Conservation (phyloP, 2,329 filamentous ascomycete genomes). For the Diaporthe citrichinensis region DNA sequence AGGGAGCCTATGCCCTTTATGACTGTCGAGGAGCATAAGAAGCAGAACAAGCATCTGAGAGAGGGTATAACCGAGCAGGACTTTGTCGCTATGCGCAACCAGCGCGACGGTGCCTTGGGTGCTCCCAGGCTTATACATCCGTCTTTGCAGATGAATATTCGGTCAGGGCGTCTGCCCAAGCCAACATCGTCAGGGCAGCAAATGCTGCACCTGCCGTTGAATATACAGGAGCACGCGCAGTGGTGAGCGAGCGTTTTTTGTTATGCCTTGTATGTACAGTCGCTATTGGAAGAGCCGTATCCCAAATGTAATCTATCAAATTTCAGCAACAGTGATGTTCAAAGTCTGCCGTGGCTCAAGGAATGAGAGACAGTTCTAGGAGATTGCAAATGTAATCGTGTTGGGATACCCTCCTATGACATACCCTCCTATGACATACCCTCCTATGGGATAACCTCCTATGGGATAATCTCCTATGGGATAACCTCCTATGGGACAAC, state of each 20-base stretch:
- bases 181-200: slow-evolving; percentile 49
- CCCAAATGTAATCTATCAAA: background rate
- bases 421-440: no score
- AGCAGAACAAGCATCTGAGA: slow-evolving; percentile 63
- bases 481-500: no score
- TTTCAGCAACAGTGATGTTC: no score
- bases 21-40: slow-evolving; percentile 62
- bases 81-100: slow-evolving; percentile 59
- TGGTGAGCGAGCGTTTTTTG: background rate
- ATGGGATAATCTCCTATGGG: no score
- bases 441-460: no score
- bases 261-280: background rate
- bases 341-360: no score
- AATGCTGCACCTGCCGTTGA: slow-evolving; percentile 50
- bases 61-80: slow-evolving; percentile 57
- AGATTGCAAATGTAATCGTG: no score
- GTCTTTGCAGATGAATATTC: slow-evolving; percentile 67
- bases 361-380: no score
- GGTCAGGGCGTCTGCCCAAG: slow-evolving; percentile 60
- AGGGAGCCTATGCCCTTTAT: slow-evolving; percentile 56
- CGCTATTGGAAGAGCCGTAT: background rate
- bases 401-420: no score
- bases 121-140: slow-evolving; percentile 64
- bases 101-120: slow-evolving; percentile 59
- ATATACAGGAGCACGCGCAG: slow-evolving; percentile 2